These are phyloP conservation scores for Priceomyces melissophilus DNA, from an alignment of 805 yeast genomes.

Conservation along the genomic window DNA sequence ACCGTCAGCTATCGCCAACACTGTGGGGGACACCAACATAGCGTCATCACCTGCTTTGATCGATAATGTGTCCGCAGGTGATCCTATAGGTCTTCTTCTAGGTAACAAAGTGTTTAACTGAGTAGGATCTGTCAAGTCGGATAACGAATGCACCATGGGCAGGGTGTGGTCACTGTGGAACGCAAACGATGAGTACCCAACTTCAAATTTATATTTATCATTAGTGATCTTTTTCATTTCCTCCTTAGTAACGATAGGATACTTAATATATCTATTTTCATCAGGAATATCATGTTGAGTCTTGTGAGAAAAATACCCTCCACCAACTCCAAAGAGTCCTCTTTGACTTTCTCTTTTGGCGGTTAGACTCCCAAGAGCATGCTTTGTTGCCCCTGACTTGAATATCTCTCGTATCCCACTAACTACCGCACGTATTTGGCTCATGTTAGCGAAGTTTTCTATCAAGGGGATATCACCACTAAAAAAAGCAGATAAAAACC, in stretches of 20 bases:
- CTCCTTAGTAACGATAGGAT: constrained; percentile 38
- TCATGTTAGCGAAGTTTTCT: no score
- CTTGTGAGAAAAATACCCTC: constrained; percentile 18
- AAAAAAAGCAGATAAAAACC: no score
- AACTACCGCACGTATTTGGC: no score
- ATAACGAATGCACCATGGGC: constrained; percentile 45
- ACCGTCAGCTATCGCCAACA: constrained; percentile 55
- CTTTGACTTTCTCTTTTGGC: not conserved
- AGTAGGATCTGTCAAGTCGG: constrained; percentile 50
- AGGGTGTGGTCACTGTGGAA: constrained; percentile 40
- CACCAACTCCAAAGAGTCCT: constrained; percentile 17
- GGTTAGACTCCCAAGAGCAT: no score
- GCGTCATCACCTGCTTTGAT: constrained; percentile 58
- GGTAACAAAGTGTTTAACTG: constrained; percentile 45
- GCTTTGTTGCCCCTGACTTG: no score
- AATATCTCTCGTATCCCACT: no score
- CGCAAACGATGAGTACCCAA: constrained; percentile 44
- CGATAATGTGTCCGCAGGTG: constrained; percentile 50
- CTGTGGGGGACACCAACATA: constrained; percentile 50
- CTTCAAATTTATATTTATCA: constrained; percentile 42
- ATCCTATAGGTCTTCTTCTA: constrained; percentile 48
- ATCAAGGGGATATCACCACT: no score
- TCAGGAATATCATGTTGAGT: constrained; percentile 15
- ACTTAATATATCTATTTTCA: constrained; percentile 38
- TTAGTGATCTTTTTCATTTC: constrained; percentile 34